A percentile compares a stretch with the other conserved stretches of the same genome.
Conservation (phyloP, 768 basidiomycete species). For the Lepiota subincarnata region DNA sequence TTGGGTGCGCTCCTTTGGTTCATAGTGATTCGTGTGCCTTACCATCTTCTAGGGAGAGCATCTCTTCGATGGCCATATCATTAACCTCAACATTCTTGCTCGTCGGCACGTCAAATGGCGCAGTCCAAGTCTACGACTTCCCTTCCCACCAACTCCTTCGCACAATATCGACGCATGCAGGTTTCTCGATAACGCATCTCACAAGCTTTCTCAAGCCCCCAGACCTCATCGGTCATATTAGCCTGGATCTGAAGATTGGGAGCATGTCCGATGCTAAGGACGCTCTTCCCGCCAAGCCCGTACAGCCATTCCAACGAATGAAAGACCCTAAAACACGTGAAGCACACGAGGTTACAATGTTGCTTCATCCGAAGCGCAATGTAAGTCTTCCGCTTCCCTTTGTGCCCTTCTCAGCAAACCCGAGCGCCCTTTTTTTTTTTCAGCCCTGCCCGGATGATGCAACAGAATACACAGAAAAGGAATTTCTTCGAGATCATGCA, state of each 20-base stretch:
- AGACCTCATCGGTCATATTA: slow-evolving; percentile 82
- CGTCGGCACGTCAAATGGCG: slow-evolving; percentile 72
- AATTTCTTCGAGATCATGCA: slow-evolving; percentile 61
- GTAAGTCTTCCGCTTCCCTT: slow-evolving; percentile 27
- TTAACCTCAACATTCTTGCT: slow-evolving; percentile 73
- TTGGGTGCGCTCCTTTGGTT: slow-evolving; percentile 45
- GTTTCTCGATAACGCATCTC: slow-evolving; percentile 66
- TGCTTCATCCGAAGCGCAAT: slow-evolving; percentile 45
- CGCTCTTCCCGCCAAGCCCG: slow-evolving; percentile 58
- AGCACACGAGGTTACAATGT: slow-evolving; percentile 63
- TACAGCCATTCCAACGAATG: slow-evolving; percentile 71
- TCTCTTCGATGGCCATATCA: slow-evolving; percentile 75
- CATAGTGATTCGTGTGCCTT: slow-evolving; percentile 3
- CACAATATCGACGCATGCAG: slow-evolving; percentile 69
- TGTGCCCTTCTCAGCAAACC: not conserved
- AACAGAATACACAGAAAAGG: slow-evolving; percentile 43
- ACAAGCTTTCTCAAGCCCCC: slow-evolving; percentile 79
- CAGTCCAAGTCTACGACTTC: slow-evolving; percentile 80
- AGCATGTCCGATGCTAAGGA: slow-evolving; percentile 46
- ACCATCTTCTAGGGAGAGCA: slow-evolving; percentile 50
- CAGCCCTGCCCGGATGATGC: slow-evolving; percentile 29
- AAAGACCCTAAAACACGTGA: slow-evolving; percentile 64
- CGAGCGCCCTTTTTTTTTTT: not conserved
- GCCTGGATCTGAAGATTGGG: slow-evolving; percentile 41
- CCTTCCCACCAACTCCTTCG: slow-evolving; percentile 88